Evolutionary conservation across 2,329 filamentous ascomycete species (phyloP).

Genomic region (Phialophora expanda): DNA sequence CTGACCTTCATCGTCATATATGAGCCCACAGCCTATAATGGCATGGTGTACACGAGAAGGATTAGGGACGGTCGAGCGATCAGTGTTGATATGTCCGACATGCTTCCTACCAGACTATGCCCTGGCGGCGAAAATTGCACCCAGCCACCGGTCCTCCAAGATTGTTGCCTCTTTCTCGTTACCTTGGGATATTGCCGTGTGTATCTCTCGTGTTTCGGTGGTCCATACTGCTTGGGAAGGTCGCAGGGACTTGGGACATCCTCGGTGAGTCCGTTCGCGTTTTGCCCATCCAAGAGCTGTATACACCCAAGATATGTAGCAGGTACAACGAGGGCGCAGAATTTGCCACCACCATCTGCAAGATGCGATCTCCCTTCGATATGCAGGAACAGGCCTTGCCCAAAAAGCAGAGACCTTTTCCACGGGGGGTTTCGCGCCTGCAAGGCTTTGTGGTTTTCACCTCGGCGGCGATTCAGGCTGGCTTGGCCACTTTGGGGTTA

Average conservation of each 20-base stretch:
- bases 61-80: neutral
- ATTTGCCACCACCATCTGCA: slow-evolving; percentile 14
- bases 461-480: slow-evolving; percentile 1
- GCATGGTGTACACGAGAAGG: neutral
- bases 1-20: neutral
- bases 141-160: neutral
- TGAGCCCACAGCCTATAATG: neutral
- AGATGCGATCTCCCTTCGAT: slow-evolving; percentile 4
- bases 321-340: neutral
- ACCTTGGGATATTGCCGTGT: neutral
- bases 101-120: neutral
- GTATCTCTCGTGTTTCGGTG: neutral
- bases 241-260: neutral
- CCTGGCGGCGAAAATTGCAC: neutral
- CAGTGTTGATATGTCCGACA: neutral
- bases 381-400: slow-evolving; percentile 23
- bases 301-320: slow-evolving; percentile 1
- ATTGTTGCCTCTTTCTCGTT: neutral
- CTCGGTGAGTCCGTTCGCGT: neutral
- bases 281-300: neutral
- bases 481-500: neutral
- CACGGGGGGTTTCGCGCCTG: neutral
- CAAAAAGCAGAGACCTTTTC: neutral
- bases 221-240: neutral
- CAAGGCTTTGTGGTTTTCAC: neutral